Evolutionary conservation across 169 alveolate species (phyloP).

Genomic region (Cryptosporidium andersoni): DNA sequence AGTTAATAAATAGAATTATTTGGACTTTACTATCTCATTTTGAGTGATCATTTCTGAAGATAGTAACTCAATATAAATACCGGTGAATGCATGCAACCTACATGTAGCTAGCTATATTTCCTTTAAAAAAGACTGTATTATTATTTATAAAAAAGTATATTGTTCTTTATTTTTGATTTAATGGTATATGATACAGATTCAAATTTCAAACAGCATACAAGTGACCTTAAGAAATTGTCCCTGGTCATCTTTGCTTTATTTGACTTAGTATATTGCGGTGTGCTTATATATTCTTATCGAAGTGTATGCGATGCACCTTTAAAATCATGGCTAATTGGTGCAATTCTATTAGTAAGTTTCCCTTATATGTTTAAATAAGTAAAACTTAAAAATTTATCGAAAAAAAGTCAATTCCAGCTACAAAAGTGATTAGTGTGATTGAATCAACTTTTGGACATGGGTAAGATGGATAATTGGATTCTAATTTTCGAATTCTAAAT

Average conservation of each 20-base stretch:
- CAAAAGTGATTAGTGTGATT: slow-evolving; percentile 12
- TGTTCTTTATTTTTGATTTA: not conserved
- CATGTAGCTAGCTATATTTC: not conserved
- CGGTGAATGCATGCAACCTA: not conserved
- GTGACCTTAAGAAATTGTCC: slow-evolving; percentile 49
- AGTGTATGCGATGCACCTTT: slow-evolving; percentile 62
- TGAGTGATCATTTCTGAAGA: too few species aligned
- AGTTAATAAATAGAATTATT: too few species aligned
- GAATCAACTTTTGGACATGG: slow-evolving; percentile 52
- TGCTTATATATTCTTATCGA: slow-evolving; percentile 31
- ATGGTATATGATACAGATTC: slow-evolving; percentile 41
- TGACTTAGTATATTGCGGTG: slow-evolving; percentile 46
- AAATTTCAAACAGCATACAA: slow-evolving; percentile 44
- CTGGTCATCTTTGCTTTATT: slow-evolving; percentile 30
- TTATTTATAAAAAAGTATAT: not conserved
- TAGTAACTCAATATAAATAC: not conserved
- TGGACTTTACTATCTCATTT: too few species aligned
- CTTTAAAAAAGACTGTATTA: not conserved
- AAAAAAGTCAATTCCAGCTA: slow-evolving; percentile 55
- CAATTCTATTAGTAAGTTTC: slow-evolving; percentile 59
- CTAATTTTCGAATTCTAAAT: not conserved
- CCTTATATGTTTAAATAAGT: not conserved
- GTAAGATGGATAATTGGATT: slow-evolving; percentile 9
- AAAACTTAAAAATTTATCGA: not conserved
- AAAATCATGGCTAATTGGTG: slow-evolving; percentile 61